phyloP scores from a whole-genome alignment of 495 filamentous ascomycete genomes.

The Parathielavia hyrcaniae region DNA sequence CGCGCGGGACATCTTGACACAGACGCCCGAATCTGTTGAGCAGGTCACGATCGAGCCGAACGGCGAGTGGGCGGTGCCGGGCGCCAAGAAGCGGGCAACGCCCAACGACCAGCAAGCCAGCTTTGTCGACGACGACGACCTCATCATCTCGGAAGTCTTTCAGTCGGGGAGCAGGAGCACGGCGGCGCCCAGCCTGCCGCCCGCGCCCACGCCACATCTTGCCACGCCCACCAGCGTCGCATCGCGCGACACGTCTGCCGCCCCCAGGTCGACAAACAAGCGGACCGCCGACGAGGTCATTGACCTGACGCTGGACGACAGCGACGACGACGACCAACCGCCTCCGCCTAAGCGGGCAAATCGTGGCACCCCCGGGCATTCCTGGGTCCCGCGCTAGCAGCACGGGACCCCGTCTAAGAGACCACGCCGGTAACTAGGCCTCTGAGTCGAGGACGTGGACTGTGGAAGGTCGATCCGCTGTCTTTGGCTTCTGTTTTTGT shows the following conservation, averaged over 20 bases:
- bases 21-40: conserved; percentile 61
- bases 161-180: conserved; percentile 18
- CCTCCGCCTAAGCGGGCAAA: conserved; percentile 53
- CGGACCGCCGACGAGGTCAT: conserved; percentile 61
- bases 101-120: conserved; percentile 21
- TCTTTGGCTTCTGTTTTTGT: background rate
- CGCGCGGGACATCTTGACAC: conserved; percentile 74
- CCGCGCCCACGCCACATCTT: conserved; percentile 15
- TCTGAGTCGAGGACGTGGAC: background rate
- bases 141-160: conserved; percentile 57
- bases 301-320: conserved; percentile 69
- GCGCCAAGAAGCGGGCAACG: conserved; percentile 27
- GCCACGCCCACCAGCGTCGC: conserved; percentile 29
- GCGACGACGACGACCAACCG: conserved; percentile 59
- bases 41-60: conserved; percentile 87
- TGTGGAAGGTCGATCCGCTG: background rate
- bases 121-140: conserved; percentile 56
- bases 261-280: conserved; percentile 51
- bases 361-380: conserved; percentile 14
- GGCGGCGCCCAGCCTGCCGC: conserved; percentile 13
- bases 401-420: background rate
- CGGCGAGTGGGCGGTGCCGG: conserved; percentile 64
- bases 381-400: conserved; percentile 5
- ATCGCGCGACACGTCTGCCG: conserved; percentile 31
- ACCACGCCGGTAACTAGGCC: background rate